phyloP scores from a whole-genome alignment of 2,329 filamentous ascomycete species.

The Phaeoacremonium minimum region DNA sequence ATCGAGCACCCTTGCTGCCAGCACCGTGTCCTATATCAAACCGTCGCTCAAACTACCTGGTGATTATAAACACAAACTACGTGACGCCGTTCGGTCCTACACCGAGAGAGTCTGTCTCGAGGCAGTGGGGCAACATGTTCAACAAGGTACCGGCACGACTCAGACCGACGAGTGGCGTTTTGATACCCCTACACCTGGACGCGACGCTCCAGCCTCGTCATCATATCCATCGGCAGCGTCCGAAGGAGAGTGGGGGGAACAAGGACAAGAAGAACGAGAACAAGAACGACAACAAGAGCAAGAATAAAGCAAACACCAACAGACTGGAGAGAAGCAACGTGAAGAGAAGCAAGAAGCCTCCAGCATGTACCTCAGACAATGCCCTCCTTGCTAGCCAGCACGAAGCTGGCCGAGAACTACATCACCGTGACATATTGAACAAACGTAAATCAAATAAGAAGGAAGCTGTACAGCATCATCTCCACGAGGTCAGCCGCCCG shows the following conservation, averaged over 20 bases:
- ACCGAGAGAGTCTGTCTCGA: conserved; percentile 35
- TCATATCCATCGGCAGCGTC: conserved; percentile 1
- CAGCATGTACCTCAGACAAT: too few species aligned
- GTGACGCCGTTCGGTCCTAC: conserved; percentile 35
- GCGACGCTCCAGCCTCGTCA: conserved; percentile 13
- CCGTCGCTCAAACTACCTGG: conserved; percentile 42
- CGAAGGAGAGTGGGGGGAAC: too few species aligned
- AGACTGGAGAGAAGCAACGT: too few species aligned
- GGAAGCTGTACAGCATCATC: too few species aligned
- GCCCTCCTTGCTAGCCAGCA: too few species aligned
- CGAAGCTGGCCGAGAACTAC: too few species aligned
- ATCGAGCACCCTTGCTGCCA: conserved; percentile 35
- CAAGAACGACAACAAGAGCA: conserved; percentile 17
- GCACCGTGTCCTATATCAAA: conserved; percentile 39
- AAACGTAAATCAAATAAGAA: too few species aligned
- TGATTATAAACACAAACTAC: conserved; percentile 41
- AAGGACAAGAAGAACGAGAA: conserved; percentile 15
- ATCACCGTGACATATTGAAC: too few species aligned
- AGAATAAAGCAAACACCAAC: conserved; percentile 18
- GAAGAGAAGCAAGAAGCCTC: too few species aligned
- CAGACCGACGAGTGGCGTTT: conserved; percentile 40
- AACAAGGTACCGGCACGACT: conserved; percentile 24
- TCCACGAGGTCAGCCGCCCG: too few species aligned
- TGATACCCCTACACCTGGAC: conserved; percentile 39
- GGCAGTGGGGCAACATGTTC: conserved; percentile 18